Conservation (phyloP, 352 stramenopile species). For the Elongisporangium prolatum region DNA sequence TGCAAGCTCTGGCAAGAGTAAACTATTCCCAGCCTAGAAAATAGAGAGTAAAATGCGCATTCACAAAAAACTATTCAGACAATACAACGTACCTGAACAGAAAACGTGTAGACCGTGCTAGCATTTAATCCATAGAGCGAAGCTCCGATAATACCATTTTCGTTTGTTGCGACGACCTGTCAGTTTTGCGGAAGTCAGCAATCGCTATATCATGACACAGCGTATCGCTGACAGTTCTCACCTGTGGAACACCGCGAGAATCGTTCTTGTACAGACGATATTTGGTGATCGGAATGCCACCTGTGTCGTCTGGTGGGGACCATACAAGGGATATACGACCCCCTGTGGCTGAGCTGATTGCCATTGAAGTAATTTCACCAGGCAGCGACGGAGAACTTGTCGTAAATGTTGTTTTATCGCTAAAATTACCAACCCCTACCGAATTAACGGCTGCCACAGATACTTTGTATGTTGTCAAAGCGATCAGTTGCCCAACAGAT, state of each 20-base stretch:
- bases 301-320: conserved; percentile 37
- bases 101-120: conserved; percentile 33
- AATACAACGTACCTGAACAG: conserved; percentile 61
- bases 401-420: conserved; percentile 23
- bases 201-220: no score
- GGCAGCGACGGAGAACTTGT: conserved; percentile 36
- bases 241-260: conserved; percentile 6
- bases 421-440: conserved; percentile 28
- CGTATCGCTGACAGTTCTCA: conserved; percentile 1
- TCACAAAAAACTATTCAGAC: no score
- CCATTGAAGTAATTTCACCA: conserved; percentile 14
- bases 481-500: conserved; percentile 25
- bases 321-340: conserved; percentile 39
- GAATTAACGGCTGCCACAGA: conserved; percentile 32
- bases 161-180: conserved; percentile 15
- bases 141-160: conserved; percentile 7
- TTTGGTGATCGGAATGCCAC: conserved; percentile 47
- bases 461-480: conserved; percentile 29
- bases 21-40: conserved; percentile 43
- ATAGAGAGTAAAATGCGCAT: no score
- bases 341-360: conserved; percentile 19
- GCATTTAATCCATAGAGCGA: conserved; percentile 24
- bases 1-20: conserved; percentile 19
- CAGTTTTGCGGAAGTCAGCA: no score
- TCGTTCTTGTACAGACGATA: conserved; percentile 44